phyloP scores from a whole-genome alignment of 257 asterid genomes.

The Pogostemon cablin region DNA sequence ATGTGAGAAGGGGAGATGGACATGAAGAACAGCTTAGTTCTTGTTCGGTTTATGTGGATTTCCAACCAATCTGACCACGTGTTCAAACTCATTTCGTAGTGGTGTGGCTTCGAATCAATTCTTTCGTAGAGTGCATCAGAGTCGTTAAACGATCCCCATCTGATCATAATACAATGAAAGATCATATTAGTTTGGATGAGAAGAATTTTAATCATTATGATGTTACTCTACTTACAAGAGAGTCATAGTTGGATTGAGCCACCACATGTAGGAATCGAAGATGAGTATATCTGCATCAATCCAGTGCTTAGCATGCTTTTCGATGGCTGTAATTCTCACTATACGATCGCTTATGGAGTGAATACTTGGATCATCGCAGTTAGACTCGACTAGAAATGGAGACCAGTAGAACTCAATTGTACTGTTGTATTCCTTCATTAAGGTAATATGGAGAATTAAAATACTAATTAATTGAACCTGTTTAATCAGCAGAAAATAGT shows the following conservation, averaged over 20 bases:
- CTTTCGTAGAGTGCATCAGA: slow-evolving; percentile 49
- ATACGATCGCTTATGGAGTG: slow-evolving; percentile 39
- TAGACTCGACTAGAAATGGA: slow-evolving; percentile 71
- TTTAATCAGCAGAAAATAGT: too few relatives aligned
- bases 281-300: slow-evolving; percentile 61
- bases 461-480: too few relatives aligned
- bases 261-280: slow-evolving; percentile 72
- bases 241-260: slow-evolving; percentile 36
- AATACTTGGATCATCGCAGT: slow-evolving; percentile 45
- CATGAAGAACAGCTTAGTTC: slow-evolving; percentile 57
- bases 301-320: slow-evolving; percentile 70
- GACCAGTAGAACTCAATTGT: slow-evolving; percentile 74
- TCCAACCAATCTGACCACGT: too few relatives aligned
- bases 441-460: too few relatives aligned
- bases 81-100: slow-evolving; percentile 59
- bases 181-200: too few relatives aligned
- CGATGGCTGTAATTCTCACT: slow-evolving; percentile 50
- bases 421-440: slow-evolving; percentile 55
- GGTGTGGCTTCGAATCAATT: slow-evolving; percentile 19
- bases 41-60: slow-evolving; percentile 37
- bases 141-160: slow-evolving; percentile 59
- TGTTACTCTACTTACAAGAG: too few relatives aligned
- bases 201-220: too few relatives aligned
- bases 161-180: slow-evolving; percentile 13
- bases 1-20: slow-evolving; percentile 53